Percentiles rank a stretch among this genome's conserved stretches.
phyloP scores from a whole-genome alignment of 2,329 filamentous ascomycete genomes.

The Pseudovirgaria hyperparasitica region DNA sequence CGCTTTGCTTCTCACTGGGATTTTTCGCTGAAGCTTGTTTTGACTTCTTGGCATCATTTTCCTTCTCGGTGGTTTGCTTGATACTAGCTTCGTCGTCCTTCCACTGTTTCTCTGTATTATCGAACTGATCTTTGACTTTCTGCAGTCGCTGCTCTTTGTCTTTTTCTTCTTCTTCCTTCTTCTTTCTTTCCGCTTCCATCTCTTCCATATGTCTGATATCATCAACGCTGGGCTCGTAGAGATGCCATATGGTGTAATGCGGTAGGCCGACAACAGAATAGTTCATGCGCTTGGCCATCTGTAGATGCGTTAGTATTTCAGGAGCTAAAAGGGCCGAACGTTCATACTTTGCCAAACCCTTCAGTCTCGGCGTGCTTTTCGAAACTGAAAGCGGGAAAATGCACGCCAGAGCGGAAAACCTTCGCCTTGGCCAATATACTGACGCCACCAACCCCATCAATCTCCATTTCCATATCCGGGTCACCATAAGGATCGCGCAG shows the following conservation, averaged over 20 bases:
- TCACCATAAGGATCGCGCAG: conserved; percentile 93
- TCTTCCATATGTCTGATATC: conserved; percentile 98
- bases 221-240: conserved; percentile 97
- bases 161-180: conserved; percentile 67
- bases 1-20: conserved; percentile 18
- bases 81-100: conserved; percentile 79
- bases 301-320: conserved; percentile 13
- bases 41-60: conserved; percentile 33
- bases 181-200: conserved; percentile 80
- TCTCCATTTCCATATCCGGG: conserved; percentile 99
- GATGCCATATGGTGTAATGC: conserved; percentile 98
- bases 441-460: conserved; percentile 93
- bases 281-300: conserved; percentile 97
- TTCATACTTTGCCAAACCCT: conserved; percentile 84
- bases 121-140: conserved; percentile 70
- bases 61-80: conserved; percentile 51
- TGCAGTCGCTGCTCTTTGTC: conserved; percentile 59
- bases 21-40: conserved; percentile 26
- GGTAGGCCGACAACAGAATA: conserved; percentile 92
- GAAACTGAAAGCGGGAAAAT: conserved; percentile 97
- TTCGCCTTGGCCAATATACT: conserved; percentile 93
- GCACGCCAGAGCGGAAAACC: conserved; percentile 87
- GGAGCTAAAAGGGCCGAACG: background rate
- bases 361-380: conserved; percentile 98
- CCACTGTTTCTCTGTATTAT: conserved; percentile 68